Evolutionary conservation across 352 stramenopile species (phyloP).

Genomic region (Phytophthora sansomeana): DNA sequence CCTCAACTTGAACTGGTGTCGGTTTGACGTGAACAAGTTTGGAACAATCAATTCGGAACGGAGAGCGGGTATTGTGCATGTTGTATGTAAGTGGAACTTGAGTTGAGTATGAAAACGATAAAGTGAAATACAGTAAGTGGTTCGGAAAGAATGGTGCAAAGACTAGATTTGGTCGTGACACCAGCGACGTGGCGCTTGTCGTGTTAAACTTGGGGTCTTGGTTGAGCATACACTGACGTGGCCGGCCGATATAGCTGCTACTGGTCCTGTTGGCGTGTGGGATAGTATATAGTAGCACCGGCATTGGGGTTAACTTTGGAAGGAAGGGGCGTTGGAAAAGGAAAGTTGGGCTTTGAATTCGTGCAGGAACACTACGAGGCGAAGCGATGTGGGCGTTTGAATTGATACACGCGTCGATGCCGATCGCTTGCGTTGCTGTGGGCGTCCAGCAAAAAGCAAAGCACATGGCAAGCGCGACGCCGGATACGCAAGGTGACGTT

Average conservation of each 20-base stretch:
- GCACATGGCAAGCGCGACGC: conserved; percentile 17
- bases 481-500: conserved; percentile 24
- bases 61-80: background rate
- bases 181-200: no score
- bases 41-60: background rate
- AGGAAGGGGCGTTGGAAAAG: no score
- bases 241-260: no score
- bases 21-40: conserved; percentile 21
- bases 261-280: no score
- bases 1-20: conserved; percentile 38
- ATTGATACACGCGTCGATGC: conserved; percentile 1
- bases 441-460: conserved; percentile 3
- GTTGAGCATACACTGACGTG: no score
- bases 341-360: background rate
- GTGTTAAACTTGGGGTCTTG: no score
- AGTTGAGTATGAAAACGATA: background rate
- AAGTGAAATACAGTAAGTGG: background rate
- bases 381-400: no score
- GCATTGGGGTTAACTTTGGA: no score
- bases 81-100: background rate
- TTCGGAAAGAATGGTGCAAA: background rate
- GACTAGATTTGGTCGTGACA: background rate
- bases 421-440: background rate
- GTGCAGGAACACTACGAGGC: background rate
- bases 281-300: no score